Base-by-base conservation (phyloP, 1,284 basidiomycete genomes). In the Ceratobasidium papillatum region DNA sequence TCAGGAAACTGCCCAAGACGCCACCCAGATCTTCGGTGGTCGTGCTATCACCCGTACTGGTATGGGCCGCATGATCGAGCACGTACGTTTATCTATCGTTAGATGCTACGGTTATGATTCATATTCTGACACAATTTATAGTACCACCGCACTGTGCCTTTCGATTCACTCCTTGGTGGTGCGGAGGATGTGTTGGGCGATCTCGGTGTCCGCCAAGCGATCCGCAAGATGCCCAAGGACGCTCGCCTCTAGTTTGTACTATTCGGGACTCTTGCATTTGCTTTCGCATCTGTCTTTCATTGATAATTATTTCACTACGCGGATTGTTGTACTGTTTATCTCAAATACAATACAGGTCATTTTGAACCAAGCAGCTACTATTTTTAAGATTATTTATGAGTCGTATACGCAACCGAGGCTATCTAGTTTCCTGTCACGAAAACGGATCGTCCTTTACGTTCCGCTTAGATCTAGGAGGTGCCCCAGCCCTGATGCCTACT, bases 1-100 rank as follows among this genome's bases (percentile, higher is more conserved):
- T 0, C 91, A 93, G 79, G 86, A 89, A 69, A 92, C 93, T 19
- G 93, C 94, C 19, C 85, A 88, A 64, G 92, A 94, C 78, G 91
- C 93, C 36, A 92, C 95, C 5, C 88, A 94, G 84, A 85, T 93
- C 71, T 93, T 94, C 77, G 92, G 92, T 78, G 92, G 92, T 34
- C 90, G 92, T 77, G 93, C 91, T 52, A 89, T 94, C 75, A 94
- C 93, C 3, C 86, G 86, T 81, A 87, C 87, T 19, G 91, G 91
- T 73, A 89, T 92, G 91, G 91, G 91, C 51, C 84, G 85, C 71
- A 86, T 86, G 77, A 88, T 92, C 77, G 91, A 92, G 82, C 90
- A 91, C 79, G 90, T 90, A 78, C 66, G 82, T 80, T 51, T 43
- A 54, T 76, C 62, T 51, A 43, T 45, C 54, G 54, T 38, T 52